Evolutionary conservation across 371 early-diverging fungal genomes (phyloP), one percentile per base, ranked within the genome.

Genomic region (Syncephalastrum sp.): DNA sequence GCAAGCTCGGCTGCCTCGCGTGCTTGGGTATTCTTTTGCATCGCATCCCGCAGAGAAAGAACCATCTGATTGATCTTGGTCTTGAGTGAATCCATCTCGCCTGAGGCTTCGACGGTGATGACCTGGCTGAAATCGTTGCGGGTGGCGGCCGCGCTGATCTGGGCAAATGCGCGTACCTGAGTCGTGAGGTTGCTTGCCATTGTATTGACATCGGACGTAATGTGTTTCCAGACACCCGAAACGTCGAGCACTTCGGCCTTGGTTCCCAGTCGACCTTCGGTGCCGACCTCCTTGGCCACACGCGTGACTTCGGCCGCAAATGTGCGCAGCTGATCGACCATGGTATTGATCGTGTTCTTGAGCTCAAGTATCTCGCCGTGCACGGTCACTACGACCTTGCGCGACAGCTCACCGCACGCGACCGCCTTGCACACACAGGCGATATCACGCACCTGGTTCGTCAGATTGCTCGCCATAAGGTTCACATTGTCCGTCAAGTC

Each of bases 21-120:
- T 5, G 91, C 89, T 23, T 76, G 81, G 33, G 82, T 76, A 64
- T 89, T 84, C 73, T 85, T 85, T 54, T 82, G 81, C 29, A 90
- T 83, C 56, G 85, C 86, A 47, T 86, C 87, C 13, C 88, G 74
- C 38, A 90, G 66, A 3, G 82, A 81, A 38, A 68, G 72, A 5
- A 89, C 70, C 87, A 90, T 89, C 54, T 87, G 81, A 65, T 90
- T 88, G 57, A 90, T 88, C 72, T 88, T 87, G 29, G 86, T 85
- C 65, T 90, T 89, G 53, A 90, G 76, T 24, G 87, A 82, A 42
- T 88, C 87, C 88, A 88, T 88, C 72, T 89, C 88, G 55, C 88
- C 88, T 24, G 82, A 81, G 0, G 88, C 88, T 57, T 86, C 85
- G 4, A 87, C 82, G 2, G 86, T 89, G 54, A 89, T 87, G 60